Evolutionary conservation across 345 rosid genomes (phyloP), one percentile per base, ranked within the genome.

Genomic region (Abelmoschus esculentus): DNA sequence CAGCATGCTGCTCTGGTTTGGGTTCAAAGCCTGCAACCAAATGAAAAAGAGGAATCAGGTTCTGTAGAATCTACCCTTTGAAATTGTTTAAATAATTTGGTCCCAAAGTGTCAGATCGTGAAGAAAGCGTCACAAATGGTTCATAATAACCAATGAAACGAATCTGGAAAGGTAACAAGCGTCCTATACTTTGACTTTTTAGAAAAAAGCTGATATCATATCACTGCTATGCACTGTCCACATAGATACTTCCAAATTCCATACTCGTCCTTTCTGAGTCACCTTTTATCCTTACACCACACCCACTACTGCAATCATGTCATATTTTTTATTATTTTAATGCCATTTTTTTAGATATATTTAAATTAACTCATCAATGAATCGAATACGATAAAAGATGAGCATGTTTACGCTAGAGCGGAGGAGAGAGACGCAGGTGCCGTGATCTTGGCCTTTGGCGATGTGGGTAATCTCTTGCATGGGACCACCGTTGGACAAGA

Each of bases 381-480:
- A 38, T 38, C 7, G 5, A 38, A 7, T 38, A 38, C 10, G 9
- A 5, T 38, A 38, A 7, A 38, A 38, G 9, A 38, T 7, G 28
- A 5, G 54, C 13, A 22, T 44, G 7, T 3, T 77, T 86, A 90
- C 97, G 38, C 88, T 85, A 50, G 96, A 90, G 7, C 99, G 96
- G 0, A 95, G 91, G 17, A 91, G 95, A 38, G 99, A 89, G 77
- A 95, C 93, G 76, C 96, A 95, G 87, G 91, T 91, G 75, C 96
- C 91, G 59, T 80, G 97, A 71, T 95, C 90, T 63, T 87, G 99
- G 76, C 97, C 96, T 72, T 95, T 95, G 75, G 97, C 96, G 13
- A 95, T 88, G 78, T 88, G 96, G 67, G 96, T 91, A 91, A 95
- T 90, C 80, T 95, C 97, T 73, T 95, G 93, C 96, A 90, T 91